Percentiles rank a stretch among this genome's conserved stretches.
These are phyloP conservation scores for Fusarium odoratissimum DNA, from an alignment of 2,329 filamentous ascomycete species.

Conservation along the genomic window DNA sequence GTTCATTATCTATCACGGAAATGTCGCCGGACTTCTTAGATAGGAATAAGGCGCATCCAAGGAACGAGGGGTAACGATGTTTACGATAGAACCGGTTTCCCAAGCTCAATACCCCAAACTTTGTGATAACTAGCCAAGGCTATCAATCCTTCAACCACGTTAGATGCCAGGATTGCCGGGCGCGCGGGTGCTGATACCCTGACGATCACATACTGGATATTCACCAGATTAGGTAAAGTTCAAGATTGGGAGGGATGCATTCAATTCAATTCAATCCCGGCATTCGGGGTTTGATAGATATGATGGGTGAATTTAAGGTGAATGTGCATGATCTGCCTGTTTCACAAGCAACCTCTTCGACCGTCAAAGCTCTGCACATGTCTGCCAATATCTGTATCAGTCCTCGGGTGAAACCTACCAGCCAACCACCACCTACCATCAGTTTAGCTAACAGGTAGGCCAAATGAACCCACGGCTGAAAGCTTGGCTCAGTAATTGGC, in stretches of 20 bases:
- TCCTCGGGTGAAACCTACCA: conserved; percentile 5
- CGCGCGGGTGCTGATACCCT: conserved; percentile 15
- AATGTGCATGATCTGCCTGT: conserved; percentile 16
- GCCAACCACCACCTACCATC: neutral
- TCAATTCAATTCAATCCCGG: neutral
- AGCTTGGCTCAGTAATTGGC: conserved; percentile 18
- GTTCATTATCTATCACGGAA: neutral
- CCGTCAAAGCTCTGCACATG: conserved; percentile 1
- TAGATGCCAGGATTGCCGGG: neutral
- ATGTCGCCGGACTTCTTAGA: conserved; percentile 31
- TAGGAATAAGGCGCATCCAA: conserved; percentile 16
- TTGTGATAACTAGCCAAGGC: neutral
- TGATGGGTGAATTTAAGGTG: neutral
- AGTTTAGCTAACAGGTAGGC: neutral
- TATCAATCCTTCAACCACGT: neutral
- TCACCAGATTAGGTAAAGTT: conserved; percentile 27
- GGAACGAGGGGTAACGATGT: conserved; percentile 4
- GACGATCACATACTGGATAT: conserved; percentile 33
- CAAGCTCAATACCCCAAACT: neutral
- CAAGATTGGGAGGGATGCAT: neutral
- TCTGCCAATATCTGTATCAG: neutral
- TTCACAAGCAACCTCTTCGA: conserved; percentile 10
- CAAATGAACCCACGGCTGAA: conserved; percentile 11
- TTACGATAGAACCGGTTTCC: neutral
- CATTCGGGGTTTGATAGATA: conserved; percentile 2